Conservation (phyloP, 1,139 yeast species). For the Suhomyces wounanorum region DNA sequence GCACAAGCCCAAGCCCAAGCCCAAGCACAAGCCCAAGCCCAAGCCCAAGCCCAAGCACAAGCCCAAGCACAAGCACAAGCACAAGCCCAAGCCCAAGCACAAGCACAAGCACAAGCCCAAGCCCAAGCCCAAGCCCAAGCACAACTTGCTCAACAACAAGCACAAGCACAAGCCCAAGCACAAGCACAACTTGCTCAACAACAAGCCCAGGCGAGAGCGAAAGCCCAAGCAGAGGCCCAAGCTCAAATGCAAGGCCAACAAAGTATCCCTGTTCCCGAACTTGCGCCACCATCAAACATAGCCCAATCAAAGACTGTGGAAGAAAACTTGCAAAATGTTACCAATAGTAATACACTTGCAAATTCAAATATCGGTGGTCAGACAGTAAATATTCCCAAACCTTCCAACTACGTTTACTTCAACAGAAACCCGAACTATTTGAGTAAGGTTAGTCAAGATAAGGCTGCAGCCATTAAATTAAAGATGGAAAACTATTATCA, state of each 20-base stretch:
- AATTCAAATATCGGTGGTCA: slow-evolving; percentile 14
- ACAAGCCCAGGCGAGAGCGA: slow-evolving; percentile 8
- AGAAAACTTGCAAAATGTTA: slow-evolving; percentile 10
- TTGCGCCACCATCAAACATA: slow-evolving; percentile 10
- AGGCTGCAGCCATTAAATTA: slow-evolving; percentile 70
- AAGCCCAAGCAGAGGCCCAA: slow-evolving; percentile 11
- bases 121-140: slow-evolving; percentile 6
- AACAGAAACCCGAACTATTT: slow-evolving; percentile 84
- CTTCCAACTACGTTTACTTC: slow-evolving; percentile 62
- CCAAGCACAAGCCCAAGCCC: slow-evolving; percentile 8
- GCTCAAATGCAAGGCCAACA: slow-evolving; percentile 9
- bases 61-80: slow-evolving; percentile 11
- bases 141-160: slow-evolving; percentile 11
- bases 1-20: slow-evolving; percentile 18
- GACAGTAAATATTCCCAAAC: slow-evolving; percentile 12
- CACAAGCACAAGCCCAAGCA: slow-evolving; percentile 7
- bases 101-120: slow-evolving; percentile 8
- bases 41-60: slow-evolving; percentile 4
- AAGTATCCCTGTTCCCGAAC: slow-evolving; percentile 9
- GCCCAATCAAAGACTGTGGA: background rate
- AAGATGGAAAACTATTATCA: slow-evolving; percentile 75
- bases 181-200: slow-evolving; percentile 11
- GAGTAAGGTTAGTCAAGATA: slow-evolving; percentile 67
- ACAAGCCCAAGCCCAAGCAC: slow-evolving; percentile 17
- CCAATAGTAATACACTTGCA: slow-evolving; percentile 17